Conservation (phyloP, 352 stramenopile species). For the Phytophthora ohioensis region DNA sequence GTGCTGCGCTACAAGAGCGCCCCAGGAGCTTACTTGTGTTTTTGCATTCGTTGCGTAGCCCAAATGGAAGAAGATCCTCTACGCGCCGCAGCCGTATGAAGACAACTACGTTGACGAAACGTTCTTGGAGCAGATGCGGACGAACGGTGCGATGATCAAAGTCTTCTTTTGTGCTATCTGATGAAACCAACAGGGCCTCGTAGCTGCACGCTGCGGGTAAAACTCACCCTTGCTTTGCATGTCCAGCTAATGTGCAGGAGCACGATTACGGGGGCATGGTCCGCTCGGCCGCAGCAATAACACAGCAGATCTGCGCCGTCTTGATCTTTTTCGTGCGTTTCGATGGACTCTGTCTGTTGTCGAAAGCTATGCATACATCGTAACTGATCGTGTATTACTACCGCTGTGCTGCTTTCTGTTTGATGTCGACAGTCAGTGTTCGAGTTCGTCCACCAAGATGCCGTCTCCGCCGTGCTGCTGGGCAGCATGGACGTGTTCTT, state of each 20-base stretch:
- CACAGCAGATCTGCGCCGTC: constrained; percentile 89
- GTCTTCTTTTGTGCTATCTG: neutral
- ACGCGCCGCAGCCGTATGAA: constrained; percentile 87
- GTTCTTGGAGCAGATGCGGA: constrained; percentile 92
- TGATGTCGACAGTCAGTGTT: constrained; percentile 67
- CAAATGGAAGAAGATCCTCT: constrained; percentile 90
- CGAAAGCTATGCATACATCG: neutral
- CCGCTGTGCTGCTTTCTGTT: neutral
- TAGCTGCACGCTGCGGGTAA: neutral
- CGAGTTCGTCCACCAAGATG: constrained; percentile 65
- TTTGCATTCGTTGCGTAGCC: constrained; percentile 19
- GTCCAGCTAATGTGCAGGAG: constrained; percentile 79
- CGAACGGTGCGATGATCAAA: constrained; percentile 68
- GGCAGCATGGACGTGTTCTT: constrained; percentile 67
- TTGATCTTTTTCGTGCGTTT: constrained; percentile 89
- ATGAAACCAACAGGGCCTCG: neutral
- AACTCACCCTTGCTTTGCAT: neutral
- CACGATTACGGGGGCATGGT: constrained; percentile 89
- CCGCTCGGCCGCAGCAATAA: constrained; percentile 84
- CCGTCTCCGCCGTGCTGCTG: constrained; percentile 64
- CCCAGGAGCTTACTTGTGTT: neutral
- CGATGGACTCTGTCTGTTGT: neutral
- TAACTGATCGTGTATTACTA: neutral
- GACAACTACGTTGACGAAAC: constrained; percentile 92
- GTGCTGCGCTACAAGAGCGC: neutral